phyloP scores from a whole-genome alignment of 495 filamentous ascomycete species.

The Pseudevernia furfuracea region DNA sequence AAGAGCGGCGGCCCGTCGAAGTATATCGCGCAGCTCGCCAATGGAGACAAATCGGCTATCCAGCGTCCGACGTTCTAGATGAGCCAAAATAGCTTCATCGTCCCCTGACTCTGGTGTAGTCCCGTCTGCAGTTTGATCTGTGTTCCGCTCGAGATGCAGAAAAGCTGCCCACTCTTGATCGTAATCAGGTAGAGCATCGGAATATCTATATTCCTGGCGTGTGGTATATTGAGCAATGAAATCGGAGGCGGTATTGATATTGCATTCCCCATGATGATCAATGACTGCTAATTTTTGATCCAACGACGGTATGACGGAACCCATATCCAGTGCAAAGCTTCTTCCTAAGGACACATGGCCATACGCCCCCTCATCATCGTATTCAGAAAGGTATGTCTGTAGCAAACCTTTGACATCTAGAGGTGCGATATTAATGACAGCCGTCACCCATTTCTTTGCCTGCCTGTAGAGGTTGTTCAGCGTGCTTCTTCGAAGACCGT shows the following conservation, averaged over 20 bases:
- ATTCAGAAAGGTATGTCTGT: slow-evolving; percentile 89
- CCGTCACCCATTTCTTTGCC: slow-evolving; percentile 71
- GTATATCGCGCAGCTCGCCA: slow-evolving; percentile 64
- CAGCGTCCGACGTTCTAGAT: slow-evolving; percentile 60
- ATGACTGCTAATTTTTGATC: slow-evolving; percentile 78
- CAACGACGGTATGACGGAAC: slow-evolving; percentile 73
- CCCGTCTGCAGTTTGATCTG: slow-evolving; percentile 5
- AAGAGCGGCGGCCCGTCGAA: slow-evolving; percentile 75
- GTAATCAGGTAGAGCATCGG: slow-evolving; percentile 59
- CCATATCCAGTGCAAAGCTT: slow-evolving; percentile 92
- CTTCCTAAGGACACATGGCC: slow-evolving; percentile 89
- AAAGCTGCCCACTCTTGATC: slow-evolving; percentile 54
- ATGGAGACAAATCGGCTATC: slow-evolving; percentile 61
- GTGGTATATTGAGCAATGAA: slow-evolving; percentile 97
- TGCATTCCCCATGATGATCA: slow-evolving; percentile 58
- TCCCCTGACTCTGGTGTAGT: slow-evolving; percentile 41
- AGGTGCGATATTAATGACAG: slow-evolving; percentile 75
- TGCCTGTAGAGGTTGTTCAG: slow-evolving; percentile 67
- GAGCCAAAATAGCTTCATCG: slow-evolving; percentile 47
- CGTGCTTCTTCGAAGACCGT: slow-evolving; percentile 66
- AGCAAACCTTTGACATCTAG: slow-evolving; percentile 91
- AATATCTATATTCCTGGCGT: slow-evolving; percentile 83
- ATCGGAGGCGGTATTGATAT: slow-evolving; percentile 85
- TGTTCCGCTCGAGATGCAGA: slow-evolving; percentile 40
- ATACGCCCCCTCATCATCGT: slow-evolving; percentile 76